These are phyloP conservation scores for Rutstroemia sp. DNA, from an alignment of 2,329 filamentous ascomycete genomes.

Conservation along the genomic window DNA sequence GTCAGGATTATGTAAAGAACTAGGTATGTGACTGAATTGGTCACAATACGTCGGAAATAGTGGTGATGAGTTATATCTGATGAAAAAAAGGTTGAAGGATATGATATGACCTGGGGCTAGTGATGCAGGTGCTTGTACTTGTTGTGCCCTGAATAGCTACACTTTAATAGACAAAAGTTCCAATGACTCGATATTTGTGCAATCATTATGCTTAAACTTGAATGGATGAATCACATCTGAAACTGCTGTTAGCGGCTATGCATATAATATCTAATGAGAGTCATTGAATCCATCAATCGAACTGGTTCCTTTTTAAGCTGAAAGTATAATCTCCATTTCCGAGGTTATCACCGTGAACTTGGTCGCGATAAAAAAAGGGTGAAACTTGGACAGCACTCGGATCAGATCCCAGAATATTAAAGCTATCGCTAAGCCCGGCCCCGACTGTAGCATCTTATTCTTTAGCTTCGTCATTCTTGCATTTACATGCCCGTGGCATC, in stretches of 20 bases:
- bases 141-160: slow-evolving; percentile 5
- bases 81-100: not conserved
- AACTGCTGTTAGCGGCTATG: too few relatives aligned
- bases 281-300: too few relatives aligned
- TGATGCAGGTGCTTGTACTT: slow-evolving; percentile 1
- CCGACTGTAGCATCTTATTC: slow-evolving; percentile 4
- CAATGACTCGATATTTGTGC: too few relatives aligned
- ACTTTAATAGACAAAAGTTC: not conserved
- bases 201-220: too few relatives aligned
- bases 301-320: too few relatives aligned
- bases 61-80: not conserved
- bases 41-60: not conserved
- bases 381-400: not conserved
- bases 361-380: not conserved
- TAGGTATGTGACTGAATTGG: not conserved
- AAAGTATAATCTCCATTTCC: too few relatives aligned
- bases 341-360: not conserved
- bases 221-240: too few relatives aligned
- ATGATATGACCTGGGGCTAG: not conserved
- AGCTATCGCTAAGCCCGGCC: slow-evolving; percentile 11
- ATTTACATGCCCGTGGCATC: slow-evolving; percentile 3
- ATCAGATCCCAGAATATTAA: not conserved
- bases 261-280: too few relatives aligned
- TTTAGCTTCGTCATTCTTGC: slow-evolving; percentile 16
- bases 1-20: not conserved